Evolutionary conservation across 768 basidiomycete genomes (phyloP), one percentile per base, ranked within the genome.

Genomic region (Lactarius indigo): DNA sequence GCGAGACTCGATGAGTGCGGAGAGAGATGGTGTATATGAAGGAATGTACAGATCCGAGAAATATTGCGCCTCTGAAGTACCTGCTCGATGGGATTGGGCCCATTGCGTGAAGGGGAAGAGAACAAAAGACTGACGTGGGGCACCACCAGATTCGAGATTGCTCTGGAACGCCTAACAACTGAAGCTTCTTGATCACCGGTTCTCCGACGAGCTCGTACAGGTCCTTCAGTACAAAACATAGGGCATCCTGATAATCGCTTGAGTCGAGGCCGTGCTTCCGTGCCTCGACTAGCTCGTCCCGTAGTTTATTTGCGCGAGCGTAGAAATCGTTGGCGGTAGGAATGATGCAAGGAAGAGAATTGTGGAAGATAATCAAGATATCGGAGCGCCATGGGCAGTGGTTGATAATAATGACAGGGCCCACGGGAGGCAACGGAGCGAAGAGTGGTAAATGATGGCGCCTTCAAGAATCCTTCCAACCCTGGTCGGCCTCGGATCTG

Each of bases 21-120:
- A 57, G 10, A 64, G 47, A 0, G 57, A 26, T 2, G 57, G 57
- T 0, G 63, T 59, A 44, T 64, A 64, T 9, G 64, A 65, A 0
- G 58, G 10, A 5, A 65, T 37, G 18, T 56, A 65, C 1, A 65
- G 4, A 44, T 65, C 64, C 5, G 50, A 60, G 64, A 65, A 65
- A 35, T 65, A 60, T 12, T 10, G 47, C 47, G 12, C 28, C 12
- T 4, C n/a, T n/a, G n/a, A n/a, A n/a, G n/a, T n/a, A n/a, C n/a
- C n/a, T n/a, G n/a, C n/a, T n/a, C n/a, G n/a, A n/a, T n/a, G n/a
- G n/a, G n/a, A n/a, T n/a, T n/a, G n/a, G n/a, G n/a, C n/a, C n/a
- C n/a, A n/a, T n/a, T n/a, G n/a, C n/a, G n/a, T n/a, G n/a, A n/a
- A n/a, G n/a, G n/a, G n/a, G n/a, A n/a, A n/a, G n/a, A n/a, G n/a